These are phyloP conservation scores for Yarrowia deformans DNA, from an alignment of 805 yeast genomes.

Conservation along the genomic window DNA sequence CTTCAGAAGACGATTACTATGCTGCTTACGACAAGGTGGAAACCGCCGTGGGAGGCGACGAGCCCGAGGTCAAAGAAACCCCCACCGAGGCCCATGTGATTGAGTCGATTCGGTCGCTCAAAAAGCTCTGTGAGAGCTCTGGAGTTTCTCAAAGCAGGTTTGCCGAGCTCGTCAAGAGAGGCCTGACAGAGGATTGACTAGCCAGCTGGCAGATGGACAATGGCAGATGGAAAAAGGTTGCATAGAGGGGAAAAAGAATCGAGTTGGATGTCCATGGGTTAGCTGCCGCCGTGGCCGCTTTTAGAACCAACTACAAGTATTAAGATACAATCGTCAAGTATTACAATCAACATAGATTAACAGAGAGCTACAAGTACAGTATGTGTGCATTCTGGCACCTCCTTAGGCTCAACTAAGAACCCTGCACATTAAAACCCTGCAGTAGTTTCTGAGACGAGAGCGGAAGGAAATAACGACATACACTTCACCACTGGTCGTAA, in stretches of 20 bases:
- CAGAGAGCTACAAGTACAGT: too few species aligned
- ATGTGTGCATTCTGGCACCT: too few species aligned
- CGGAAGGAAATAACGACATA: too few species aligned
- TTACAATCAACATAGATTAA: too few species aligned
- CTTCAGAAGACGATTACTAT: conserved; percentile 42
- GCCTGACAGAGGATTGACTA: conserved; percentile 12
- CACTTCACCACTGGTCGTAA: too few species aligned
- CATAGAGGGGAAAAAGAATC: conserved; percentile 14
- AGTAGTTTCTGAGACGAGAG: too few species aligned
- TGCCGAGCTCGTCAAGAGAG: conserved; percentile 29
- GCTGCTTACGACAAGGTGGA: conserved; percentile 39
- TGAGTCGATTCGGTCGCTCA: conserved; percentile 13
- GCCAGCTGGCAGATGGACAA: conserved; percentile 7
- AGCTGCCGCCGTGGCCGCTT: too few species aligned
- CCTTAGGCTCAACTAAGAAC: too few species aligned
- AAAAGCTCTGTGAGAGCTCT: conserved; percentile 14
- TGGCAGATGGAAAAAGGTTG: conserved; percentile 16
- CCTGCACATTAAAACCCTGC: too few species aligned
- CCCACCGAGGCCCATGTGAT: conserved; percentile 25
- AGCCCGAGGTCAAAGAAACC: background rate
- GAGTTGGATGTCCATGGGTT: too few species aligned
- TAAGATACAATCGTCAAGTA: too few species aligned
- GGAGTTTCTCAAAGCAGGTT: conserved; percentile 18
- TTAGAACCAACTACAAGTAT: too few species aligned
- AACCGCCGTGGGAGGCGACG: conserved; percentile 21